Percentiles rank a stretch among this genome's conserved stretches.
Evolutionary conservation across 2,329 filamentous ascomycete species (phyloP).

Genomic region (Verticillium nubilum): DNA sequence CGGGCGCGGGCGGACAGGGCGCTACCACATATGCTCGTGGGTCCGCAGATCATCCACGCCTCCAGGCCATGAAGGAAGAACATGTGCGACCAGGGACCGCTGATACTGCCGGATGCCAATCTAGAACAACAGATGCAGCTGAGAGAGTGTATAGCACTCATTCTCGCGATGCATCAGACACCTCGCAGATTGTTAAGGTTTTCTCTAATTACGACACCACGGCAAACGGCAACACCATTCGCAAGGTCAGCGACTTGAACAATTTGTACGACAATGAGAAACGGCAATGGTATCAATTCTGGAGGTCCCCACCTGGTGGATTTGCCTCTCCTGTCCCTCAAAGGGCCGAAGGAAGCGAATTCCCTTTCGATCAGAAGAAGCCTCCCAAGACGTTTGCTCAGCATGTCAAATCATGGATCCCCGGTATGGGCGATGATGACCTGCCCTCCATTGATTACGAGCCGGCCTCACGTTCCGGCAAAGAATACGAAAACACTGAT

Average conservation of each 20-base stretch:
- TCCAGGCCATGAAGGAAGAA: constrained; percentile 25
- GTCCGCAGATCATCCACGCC: constrained; percentile 15
- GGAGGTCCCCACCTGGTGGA: constrained; percentile 56
- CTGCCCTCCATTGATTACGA: constrained; percentile 48
- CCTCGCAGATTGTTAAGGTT: constrained; percentile 1
- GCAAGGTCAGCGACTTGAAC: constrained; percentile 41
- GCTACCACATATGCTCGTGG: neutral
- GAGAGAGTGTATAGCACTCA: constrained; percentile 25
- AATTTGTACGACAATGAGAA: constrained; percentile 42
- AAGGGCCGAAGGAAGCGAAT: constrained; percentile 39
- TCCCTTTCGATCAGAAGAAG: constrained; percentile 27
- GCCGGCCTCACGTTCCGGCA: constrained; percentile 55
- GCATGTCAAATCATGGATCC: constrained; percentile 41
- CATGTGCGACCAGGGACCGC: constrained; percentile 15
- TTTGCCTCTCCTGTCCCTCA: constrained; percentile 59
- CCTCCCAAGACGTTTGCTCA: constrained; percentile 45
- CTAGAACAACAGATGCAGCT: constrained; percentile 16
- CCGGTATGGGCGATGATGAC: constrained; percentile 40
- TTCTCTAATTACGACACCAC: constrained; percentile 22
- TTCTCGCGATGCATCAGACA: constrained; percentile 29
- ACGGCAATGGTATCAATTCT: constrained; percentile 56
- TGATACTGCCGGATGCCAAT: constrained; percentile 4
- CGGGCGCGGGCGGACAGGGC: neutral
- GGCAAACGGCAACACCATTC: constrained; percentile 44
- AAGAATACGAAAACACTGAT: constrained; percentile 43